phyloP scores from a whole-genome alignment of 2,329 filamentous ascomycete species.

The Ophiosphaerella herpotricha region DNA sequence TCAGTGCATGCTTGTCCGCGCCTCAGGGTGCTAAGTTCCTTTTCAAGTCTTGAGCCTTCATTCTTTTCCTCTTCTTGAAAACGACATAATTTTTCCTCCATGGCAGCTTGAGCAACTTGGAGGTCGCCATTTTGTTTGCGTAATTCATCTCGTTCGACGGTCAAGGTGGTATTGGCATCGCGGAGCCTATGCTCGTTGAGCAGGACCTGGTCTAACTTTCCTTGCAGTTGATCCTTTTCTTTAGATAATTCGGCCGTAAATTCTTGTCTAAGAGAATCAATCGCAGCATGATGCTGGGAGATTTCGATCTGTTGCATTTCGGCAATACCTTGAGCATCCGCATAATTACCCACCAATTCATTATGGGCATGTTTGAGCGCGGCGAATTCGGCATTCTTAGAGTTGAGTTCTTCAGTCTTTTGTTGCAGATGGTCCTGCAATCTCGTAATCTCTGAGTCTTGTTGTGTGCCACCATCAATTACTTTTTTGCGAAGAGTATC shows the following conservation, averaged over 20 bases:
- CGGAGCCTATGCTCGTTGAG: slow-evolving; percentile 10
- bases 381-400: slow-evolving; percentile 5
- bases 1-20: slow-evolving; percentile 6
- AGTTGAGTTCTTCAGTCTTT: slow-evolving; percentile 5
- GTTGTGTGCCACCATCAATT: not conserved
- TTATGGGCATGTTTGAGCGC: slow-evolving; percentile 4
- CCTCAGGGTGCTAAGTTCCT: not conserved
- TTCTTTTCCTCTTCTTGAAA: slow-evolving; percentile 1
- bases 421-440: slow-evolving; percentile 14
- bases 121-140: slow-evolving; percentile 14
- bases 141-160: slow-evolving; percentile 13
- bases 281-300: slow-evolving; percentile 8
- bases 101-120: slow-evolving; percentile 4
- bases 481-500: slow-evolving; percentile 9
- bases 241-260: slow-evolving; percentile 3
- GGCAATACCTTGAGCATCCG: slow-evolving; percentile 8
- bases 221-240: slow-evolving; percentile 11
- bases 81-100: slow-evolving; percentile 9
- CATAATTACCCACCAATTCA: not conserved
- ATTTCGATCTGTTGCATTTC: slow-evolving; percentile 13
- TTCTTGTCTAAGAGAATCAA: slow-evolving; percentile 18
- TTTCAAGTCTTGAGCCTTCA: slow-evolving; percentile 1
- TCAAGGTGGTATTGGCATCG: slow-evolving; percentile 7
- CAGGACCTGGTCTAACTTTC: slow-evolving; percentile 11
- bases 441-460: slow-evolving; percentile 4